Evolutionary conservation across 163 green algal genomes (phyloP), one percentile per base, ranked within the genome.

Genomic region (Trebouxiophyceae sp.): DNA sequence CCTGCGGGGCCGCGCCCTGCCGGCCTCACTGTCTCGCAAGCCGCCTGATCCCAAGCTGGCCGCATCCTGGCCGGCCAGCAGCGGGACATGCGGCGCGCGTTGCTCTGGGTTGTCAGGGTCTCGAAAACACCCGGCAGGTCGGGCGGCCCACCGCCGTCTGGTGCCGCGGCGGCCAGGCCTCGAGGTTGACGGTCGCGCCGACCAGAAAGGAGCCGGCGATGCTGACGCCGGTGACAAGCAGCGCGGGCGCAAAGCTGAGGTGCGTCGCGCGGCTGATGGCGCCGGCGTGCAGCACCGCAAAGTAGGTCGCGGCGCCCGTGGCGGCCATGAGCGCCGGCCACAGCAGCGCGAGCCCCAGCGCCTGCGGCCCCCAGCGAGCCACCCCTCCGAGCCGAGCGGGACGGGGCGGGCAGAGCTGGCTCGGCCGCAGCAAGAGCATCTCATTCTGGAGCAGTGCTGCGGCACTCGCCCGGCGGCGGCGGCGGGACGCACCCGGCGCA

Each of bases 161-260:
- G 24, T 46, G 12, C 8, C 45, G 62, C n/a, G 74, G 74, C 50
- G 75, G 66, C 74, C 74, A 81, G 22, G 57, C 44, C 30, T 81
- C 74, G 30, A 70, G 8, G 1, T 62, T 29, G 1, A 68, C 60
- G 29, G 30, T 75, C 26, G 20, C 54, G 19, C 56, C 31, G 4
- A 75, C 66, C 16, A 57, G 8, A 2, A 62, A 45, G 29, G 58
- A 33, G 28, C 46, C 57, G 28, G 63, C 31, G 28, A 77, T 66
- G 44, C 58, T 75, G 55, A 81, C 50, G 16, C 64, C 46, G 6
- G 74, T 73, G 47, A 81, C 62, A 23, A 46, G 44, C 31, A 81
- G 54, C 30, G 56, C 66, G 33, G 56, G 57, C 3, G 58, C 69
- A 66, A n/a, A n/a, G n/a, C n/a, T n/a, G n/a, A n/a, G n/a, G n/a